Conservation (phyloP, 805 yeast species). For the Saturnispora mendoncae region DNA sequence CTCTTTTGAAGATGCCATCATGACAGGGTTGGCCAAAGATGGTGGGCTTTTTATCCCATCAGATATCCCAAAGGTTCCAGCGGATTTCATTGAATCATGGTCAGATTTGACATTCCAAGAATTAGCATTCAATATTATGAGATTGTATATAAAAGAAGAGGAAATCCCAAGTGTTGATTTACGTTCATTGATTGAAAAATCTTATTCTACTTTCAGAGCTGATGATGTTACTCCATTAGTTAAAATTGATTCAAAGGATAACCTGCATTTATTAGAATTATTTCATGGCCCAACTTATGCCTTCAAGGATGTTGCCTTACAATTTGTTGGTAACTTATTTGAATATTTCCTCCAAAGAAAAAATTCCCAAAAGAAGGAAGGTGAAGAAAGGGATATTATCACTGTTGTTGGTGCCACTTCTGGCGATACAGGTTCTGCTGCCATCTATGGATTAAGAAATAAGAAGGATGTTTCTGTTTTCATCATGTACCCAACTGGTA, state of each 20-base stretch:
- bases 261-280: slow-evolving; percentile 73
- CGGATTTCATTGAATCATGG: slow-evolving; percentile 59
- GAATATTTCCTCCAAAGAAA: slow-evolving; percentile 81
- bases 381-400: slow-evolving; percentile 59
- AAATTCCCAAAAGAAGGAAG: slow-evolving; percentile 42
- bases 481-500: slow-evolving; percentile 92
- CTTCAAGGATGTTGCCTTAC: slow-evolving; percentile 96
- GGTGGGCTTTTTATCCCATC: slow-evolving; percentile 95
- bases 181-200: slow-evolving; percentile 48
- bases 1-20: slow-evolving; percentile 73
- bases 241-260: slow-evolving; percentile 36
- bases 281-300: slow-evolving; percentile 99
- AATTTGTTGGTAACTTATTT: slow-evolving; percentile 93
- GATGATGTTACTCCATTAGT: slow-evolving; percentile 80
- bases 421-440: slow-evolving; percentile 99
- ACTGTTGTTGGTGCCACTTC: slow-evolving; percentile 99
- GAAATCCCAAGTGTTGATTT: slow-evolving; percentile 74
- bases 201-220: slow-evolving; percentile 89
- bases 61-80: slow-evolving; percentile 54
- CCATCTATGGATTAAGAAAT: slow-evolving; percentile 94
- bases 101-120: slow-evolving; percentile 68
- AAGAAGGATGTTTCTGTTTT: slow-evolving; percentile 97
- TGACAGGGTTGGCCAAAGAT: slow-evolving; percentile 90
- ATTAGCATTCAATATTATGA: slow-evolving; percentile 78
- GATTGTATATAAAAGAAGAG: slow-evolving; percentile 58